These are phyloP conservation scores for Boletus sp. DNA, from an alignment of 1,284 basidiomycete genomes.

Conservation along the genomic window DNA sequence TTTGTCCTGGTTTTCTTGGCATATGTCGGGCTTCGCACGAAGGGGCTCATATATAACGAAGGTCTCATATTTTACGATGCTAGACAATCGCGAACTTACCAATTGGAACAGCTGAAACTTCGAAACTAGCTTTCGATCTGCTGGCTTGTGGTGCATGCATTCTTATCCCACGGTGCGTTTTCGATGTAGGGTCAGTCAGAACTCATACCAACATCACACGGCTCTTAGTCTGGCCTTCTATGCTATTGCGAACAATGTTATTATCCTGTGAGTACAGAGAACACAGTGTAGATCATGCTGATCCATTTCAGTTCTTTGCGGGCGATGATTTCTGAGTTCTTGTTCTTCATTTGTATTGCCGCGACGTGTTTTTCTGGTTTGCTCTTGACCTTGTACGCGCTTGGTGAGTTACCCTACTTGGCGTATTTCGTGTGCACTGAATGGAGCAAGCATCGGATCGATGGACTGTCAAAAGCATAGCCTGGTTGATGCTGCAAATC, in stretches of 20 bases:
- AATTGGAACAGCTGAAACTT: slow-evolving; percentile 42
- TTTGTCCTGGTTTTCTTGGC: slow-evolving; percentile 72
- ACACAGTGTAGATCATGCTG: slow-evolving; percentile 3
- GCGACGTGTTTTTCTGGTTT: slow-evolving; percentile 84
- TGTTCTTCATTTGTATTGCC: slow-evolving; percentile 82
- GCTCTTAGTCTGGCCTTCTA: slow-evolving; percentile 72
- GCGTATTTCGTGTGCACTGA: slow-evolving; percentile 14
- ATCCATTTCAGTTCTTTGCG: slow-evolving; percentile 54
- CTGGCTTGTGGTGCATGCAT: slow-evolving; percentile 84
- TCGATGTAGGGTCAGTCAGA: neutral
- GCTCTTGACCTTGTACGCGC: slow-evolving; percentile 77
- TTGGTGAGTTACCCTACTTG: slow-evolving; percentile 42
- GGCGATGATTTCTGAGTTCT: slow-evolving; percentile 74
- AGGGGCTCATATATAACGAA: slow-evolving; percentile 56
- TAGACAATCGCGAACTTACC: slow-evolving; percentile 10
- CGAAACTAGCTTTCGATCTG: slow-evolving; percentile 76
- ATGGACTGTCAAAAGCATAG: slow-evolving; percentile 69
- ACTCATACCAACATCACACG: slow-evolving; percentile 1
- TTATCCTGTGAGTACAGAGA: slow-evolving; percentile 58
- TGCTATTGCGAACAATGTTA: slow-evolving; percentile 76
- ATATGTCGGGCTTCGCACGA: slow-evolving; percentile 64
- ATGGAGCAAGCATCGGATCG: slow-evolving; percentile 38
- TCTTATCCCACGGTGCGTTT: slow-evolving; percentile 68
- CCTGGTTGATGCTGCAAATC: slow-evolving; percentile 79
- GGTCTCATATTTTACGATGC: slow-evolving; percentile 35